Conservation (phyloP, 257 asterid species). For the Nicotiana tabacum region DNA sequence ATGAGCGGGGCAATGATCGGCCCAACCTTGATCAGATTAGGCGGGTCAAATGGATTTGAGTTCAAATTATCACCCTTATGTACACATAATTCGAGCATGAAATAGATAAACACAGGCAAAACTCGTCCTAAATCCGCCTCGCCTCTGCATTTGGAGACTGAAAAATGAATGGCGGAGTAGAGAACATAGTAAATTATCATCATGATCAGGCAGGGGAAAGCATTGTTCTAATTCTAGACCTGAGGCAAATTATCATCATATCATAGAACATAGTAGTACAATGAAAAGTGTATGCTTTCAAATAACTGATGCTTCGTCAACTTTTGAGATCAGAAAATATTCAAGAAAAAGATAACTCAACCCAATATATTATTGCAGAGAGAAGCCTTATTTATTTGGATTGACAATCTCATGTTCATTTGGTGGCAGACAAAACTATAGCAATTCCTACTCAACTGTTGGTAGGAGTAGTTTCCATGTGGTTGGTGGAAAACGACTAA, state of each 20-base stretch:
- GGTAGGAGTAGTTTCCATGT: constrained; percentile 39
- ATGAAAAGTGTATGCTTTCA: not conserved
- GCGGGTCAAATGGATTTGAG: too few relatives aligned
- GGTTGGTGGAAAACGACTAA: constrained; percentile 43
- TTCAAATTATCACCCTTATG: too few relatives aligned
- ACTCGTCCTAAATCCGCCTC: too few relatives aligned
- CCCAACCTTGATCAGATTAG: fast-evolving
- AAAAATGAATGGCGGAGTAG: too few relatives aligned
- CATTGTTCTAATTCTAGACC: not conserved
- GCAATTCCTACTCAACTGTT: constrained; percentile 23
- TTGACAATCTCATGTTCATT: constrained; percentile 61
- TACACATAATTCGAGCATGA: too few relatives aligned
- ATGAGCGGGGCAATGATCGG: too few relatives aligned
- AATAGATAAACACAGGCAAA: too few relatives aligned
- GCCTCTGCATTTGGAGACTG: too few relatives aligned
- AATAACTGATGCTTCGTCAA: not conserved
- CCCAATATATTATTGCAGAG: not conserved
- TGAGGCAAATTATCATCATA: not conserved
- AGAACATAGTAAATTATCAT: too few relatives aligned
- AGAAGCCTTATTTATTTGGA: constrained; percentile 18
- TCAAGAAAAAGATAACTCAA: not conserved
- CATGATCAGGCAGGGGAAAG: too few relatives aligned
- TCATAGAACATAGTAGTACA: not conserved
- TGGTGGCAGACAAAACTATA: constrained; percentile 75
- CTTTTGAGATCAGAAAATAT: constrained; percentile 1